Evolutionary conservation across 345 rosid species (phyloP), one percentile per base, ranked within the genome.

Genomic region (Gossypium arboreum): DNA sequence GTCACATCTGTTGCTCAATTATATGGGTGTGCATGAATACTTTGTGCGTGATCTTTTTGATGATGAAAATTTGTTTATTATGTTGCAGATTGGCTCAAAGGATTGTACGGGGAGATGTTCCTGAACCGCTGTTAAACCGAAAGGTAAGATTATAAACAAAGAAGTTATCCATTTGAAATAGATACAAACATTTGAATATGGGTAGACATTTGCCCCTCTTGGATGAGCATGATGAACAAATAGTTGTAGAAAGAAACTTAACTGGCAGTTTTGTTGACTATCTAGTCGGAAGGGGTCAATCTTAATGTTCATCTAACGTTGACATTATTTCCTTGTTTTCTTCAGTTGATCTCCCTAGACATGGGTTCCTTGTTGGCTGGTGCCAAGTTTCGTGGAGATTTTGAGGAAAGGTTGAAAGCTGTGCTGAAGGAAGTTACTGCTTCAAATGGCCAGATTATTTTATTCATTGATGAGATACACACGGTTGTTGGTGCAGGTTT

Each of bases 321-420:
- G 45, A 47, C 4, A 59, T 59, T 60, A 2, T 73, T 60, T 25
- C 47, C 41, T 59, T 45, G 55, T 59, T 73, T 71, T 60, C 44
- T 79, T 57, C 86, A 93, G 98, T 82, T 91, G 79, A 90, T 93
- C 79, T 91, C 98, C 77, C 80, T 93, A 12, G 97, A 93, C 81
- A 90, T 90, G 94, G 97, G 97, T 72, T 88, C 99, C 7, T 80
- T 95, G 54, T 89, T 90, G 81, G 97, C 97, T 29, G 99, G 99
- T 74, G 93, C 98, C 77, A 89, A 89, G 77, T 93, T 73, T 79
- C 88, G 90, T 69, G 93, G 90, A 67, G 98, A 93, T 54, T 94
- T 94, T 81, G 96, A 91, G 80, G 90, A 90, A 83, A 81, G 94
- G 78, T 81, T 94, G 81, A 94, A 92, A 87, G 94, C 98, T 75